phyloP scores from a whole-genome alignment of 805 yeast genomes.

The Brettanomyces bruxellensis region DNA sequence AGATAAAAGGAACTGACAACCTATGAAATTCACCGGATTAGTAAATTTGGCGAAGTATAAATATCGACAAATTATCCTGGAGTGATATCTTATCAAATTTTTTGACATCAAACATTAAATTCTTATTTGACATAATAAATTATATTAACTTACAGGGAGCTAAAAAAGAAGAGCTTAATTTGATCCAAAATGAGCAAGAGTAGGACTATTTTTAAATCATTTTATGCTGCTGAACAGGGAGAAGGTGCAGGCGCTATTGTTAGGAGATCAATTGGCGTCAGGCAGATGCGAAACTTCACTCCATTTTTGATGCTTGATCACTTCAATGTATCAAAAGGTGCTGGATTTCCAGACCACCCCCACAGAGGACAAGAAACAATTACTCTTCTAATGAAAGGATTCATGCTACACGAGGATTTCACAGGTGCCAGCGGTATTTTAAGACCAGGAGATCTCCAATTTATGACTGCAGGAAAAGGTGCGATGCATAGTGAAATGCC shows the following conservation, averaged over 20 bases:
- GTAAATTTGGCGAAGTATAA: too few species aligned
- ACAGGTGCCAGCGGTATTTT: conserved; percentile 76
- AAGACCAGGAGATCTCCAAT: conserved; percentile 78
- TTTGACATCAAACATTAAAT: too few species aligned
- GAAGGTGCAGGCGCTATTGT: conserved; percentile 90
- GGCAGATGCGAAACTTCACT: conserved; percentile 59
- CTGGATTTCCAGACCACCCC: conserved; percentile 80
- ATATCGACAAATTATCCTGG: too few species aligned
- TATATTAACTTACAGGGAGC: too few species aligned
- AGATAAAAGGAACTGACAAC: too few species aligned
- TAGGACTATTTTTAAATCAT: conserved; percentile 41
- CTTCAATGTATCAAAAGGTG: conserved; percentile 51
- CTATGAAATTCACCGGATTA: too few species aligned
- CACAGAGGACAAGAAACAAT: conserved; percentile 82
- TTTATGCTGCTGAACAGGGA: conserved; percentile 57
- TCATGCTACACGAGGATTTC: conserved; percentile 76
- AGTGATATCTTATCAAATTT: too few species aligned
- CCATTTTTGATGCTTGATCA: conserved; percentile 83
- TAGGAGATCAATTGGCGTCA: conserved; percentile 69
- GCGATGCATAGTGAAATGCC: conserved; percentile 87
- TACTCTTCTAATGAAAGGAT: conserved; percentile 56
- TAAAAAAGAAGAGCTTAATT: too few species aligned
- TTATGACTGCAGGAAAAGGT: conserved; percentile 91
- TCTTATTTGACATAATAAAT: too few species aligned
- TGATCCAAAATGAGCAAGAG: background rate